These are phyloP conservation scores for Botrytis fragariae DNA, from an alignment of 2,329 filamentous ascomycete genomes.

Conservation along the genomic window DNA sequence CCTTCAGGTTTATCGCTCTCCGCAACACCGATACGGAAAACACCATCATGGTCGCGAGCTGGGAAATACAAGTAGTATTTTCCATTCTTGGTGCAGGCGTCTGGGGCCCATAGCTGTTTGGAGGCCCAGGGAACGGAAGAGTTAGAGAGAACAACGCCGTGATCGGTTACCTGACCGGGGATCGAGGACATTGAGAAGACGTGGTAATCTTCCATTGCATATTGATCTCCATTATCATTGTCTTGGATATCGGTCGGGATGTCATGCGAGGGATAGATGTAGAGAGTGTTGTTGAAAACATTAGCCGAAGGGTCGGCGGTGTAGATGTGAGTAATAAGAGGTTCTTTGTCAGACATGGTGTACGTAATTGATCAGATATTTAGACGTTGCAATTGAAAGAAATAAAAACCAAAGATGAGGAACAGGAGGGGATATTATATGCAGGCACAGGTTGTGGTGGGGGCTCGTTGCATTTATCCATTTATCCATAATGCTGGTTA, in stretches of 20 bases:
- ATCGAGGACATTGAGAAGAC: constrained; percentile 62
- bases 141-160: constrained; percentile 65
- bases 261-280: constrained; percentile 81
- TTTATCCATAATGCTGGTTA: constrained; percentile 13
- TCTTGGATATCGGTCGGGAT: constrained; percentile 69
- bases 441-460: not conserved
- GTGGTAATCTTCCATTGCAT: constrained; percentile 82
- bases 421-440: constrained; percentile 4
- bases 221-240: constrained; percentile 84
- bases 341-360: constrained; percentile 36
- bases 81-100: constrained; percentile 66
- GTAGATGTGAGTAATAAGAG: constrained; percentile 72
- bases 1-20: constrained; percentile 62
- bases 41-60: constrained; percentile 64
- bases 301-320: constrained; percentile 79
- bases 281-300: constrained; percentile 72
- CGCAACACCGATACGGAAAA: constrained; percentile 76
- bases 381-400: not conserved
- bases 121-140: constrained; percentile 72
- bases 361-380: not conserved
- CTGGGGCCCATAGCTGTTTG: constrained; percentile 79
- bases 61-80: constrained; percentile 79
- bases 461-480: constrained; percentile 10
- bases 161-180: constrained; percentile 58
- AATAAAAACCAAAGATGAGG: not conserved